Conservation (phyloP, 2,329 filamentous ascomycete species). For the Capronia americana region DNA sequence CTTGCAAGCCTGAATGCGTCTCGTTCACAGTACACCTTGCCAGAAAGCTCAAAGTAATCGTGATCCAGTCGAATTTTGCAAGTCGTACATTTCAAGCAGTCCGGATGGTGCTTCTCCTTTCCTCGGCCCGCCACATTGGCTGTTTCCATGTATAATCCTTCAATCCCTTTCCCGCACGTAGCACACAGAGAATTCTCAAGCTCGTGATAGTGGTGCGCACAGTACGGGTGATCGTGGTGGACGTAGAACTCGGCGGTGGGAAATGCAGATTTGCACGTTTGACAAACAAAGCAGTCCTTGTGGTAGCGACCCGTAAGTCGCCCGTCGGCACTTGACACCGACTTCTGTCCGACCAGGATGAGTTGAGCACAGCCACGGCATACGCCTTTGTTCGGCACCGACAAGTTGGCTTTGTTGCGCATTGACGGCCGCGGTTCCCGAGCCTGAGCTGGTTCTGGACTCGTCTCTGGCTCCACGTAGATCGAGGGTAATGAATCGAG, state of each 20-base stretch:
- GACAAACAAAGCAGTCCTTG: conserved; percentile 92
- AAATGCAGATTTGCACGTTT: conserved; percentile 80
- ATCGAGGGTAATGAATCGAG: conserved; percentile 29
- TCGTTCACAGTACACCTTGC: conserved; percentile 81
- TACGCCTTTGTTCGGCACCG: conserved; percentile 63
- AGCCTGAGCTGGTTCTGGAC: conserved; percentile 13
- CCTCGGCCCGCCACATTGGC: conserved; percentile 52
- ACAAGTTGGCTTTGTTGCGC: conserved; percentile 20
- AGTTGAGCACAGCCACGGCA: conserved; percentile 81
- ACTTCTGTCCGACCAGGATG: conserved; percentile 78
- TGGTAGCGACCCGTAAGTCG: conserved; percentile 92
- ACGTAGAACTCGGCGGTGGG: conserved; percentile 92
- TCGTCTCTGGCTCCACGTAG: conserved; percentile 15
- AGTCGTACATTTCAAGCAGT: conserved; percentile 79
- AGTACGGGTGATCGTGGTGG: conserved; percentile 83
- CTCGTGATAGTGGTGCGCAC: conserved; percentile 89
- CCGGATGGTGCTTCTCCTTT: conserved; percentile 77
- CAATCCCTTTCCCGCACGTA: conserved; percentile 81
- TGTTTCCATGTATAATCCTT: conserved; percentile 91
- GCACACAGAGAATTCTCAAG: conserved; percentile 86
- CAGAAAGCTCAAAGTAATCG: conserved; percentile 90
- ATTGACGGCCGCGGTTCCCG: conserved; percentile 6
- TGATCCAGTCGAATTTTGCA: conserved; percentile 76
- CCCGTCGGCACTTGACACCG: conserved; percentile 90
- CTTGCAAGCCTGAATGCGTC: conserved; percentile 68